phyloP scores from a whole-genome alignment of 805 yeast species.

The Kodamaea kakaduensis region DNA sequence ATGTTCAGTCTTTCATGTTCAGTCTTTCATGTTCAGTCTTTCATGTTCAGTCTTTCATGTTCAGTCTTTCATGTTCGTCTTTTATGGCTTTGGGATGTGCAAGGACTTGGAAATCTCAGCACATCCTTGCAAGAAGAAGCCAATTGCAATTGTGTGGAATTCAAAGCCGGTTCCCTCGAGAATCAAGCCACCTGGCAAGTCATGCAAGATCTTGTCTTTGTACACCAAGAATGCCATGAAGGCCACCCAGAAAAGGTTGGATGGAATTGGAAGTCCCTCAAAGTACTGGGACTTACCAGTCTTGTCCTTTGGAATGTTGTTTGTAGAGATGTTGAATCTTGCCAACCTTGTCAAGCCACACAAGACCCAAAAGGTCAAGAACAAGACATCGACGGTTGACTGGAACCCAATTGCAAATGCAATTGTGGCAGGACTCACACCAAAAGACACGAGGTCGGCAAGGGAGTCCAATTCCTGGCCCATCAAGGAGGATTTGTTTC shows the following conservation, averaged over 20 bases:
- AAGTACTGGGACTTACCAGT: constrained; percentile 86
- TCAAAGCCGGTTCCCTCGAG: constrained; percentile 58
- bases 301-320: constrained; percentile 85
- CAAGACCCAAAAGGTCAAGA: constrained; percentile 78
- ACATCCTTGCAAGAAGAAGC: constrained; percentile 79
- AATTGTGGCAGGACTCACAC: constrained; percentile 91
- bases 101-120: constrained; percentile 88
- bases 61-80: no score
- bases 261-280: constrained; percentile 96
- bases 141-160: constrained; percentile 64
- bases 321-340: constrained; percentile 90
- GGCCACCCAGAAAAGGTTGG: constrained; percentile 70
- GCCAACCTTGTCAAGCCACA: constrained; percentile 95
- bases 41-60: no score
- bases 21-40: no score
- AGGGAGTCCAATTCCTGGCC: constrained; percentile 97
- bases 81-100: constrained; percentile 80
- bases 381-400: constrained; percentile 71
- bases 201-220: constrained; percentile 43
- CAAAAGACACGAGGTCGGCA: constrained; percentile 92
- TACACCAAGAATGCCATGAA: constrained; percentile 67
- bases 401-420: constrained; percentile 91
- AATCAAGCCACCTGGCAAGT: constrained; percentile 63
- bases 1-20: no score
- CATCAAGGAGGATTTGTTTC: constrained; percentile 87